Evolutionary conservation across 768 basidiomycete species (phyloP).

Genomic region (Tephrocybe sp.): DNA sequence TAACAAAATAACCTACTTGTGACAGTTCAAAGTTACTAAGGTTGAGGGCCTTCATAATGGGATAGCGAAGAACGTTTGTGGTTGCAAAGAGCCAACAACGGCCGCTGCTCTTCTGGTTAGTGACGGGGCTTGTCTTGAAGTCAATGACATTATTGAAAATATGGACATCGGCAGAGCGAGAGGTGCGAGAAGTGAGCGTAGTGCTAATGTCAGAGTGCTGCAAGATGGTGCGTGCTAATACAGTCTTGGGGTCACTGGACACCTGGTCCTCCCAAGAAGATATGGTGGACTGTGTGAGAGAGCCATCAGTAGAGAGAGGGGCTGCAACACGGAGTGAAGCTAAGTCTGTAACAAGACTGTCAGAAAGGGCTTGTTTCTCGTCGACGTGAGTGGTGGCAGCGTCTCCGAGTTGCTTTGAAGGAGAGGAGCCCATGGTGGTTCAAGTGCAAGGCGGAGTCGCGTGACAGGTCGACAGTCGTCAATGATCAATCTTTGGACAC

Average conservation of each 20-base stretch:
- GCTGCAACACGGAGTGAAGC: constrained; percentile 29
- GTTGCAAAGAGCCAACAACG: constrained; percentile 96
- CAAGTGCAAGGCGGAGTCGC: no score
- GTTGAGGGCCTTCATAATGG: constrained; percentile 81
- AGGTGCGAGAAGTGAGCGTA: constrained; percentile 61
- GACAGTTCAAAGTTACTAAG: constrained; percentile 89
- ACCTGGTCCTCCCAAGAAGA: constrained; percentile 66
- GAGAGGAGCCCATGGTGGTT: constrained; percentile 26
- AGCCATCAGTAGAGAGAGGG: constrained; percentile 56
- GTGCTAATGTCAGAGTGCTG: constrained; percentile 63
- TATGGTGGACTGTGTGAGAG: constrained; percentile 56
- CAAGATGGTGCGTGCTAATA: constrained; percentile 76
- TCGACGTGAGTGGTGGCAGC: constrained; percentile 24
- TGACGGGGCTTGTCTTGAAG: constrained; percentile 80
- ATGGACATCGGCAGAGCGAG: constrained; percentile 62
- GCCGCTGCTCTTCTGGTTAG: constrained; percentile 84
- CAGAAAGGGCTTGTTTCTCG: constrained; percentile 27
- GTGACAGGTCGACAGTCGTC: no score
- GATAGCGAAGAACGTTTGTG: constrained; percentile 81
- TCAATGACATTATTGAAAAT: constrained; percentile 82
- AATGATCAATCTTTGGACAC: no score
- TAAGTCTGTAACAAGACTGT: constrained; percentile 26
- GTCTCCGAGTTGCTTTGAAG: constrained; percentile 21
- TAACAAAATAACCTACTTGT: constrained; percentile 47
- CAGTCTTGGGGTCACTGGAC: constrained; percentile 53